These are phyloP conservation scores for peach (Prunus persica) DNA, from an alignment of 306 rosid species.

Conservation along the genomic window DNA sequence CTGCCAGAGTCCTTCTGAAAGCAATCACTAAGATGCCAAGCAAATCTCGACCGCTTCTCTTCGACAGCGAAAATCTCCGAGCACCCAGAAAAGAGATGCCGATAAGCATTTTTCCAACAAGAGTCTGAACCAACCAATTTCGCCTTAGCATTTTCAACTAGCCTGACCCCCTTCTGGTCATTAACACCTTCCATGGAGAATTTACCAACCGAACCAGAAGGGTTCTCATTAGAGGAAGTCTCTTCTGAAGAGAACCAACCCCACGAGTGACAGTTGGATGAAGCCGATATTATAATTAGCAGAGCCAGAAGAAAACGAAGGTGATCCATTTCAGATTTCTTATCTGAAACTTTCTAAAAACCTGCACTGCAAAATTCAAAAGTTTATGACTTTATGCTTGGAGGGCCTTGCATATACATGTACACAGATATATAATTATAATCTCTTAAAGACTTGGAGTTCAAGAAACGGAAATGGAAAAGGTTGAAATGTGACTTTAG, in stretches of 20 bases:
- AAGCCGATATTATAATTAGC: conserved; percentile 26
- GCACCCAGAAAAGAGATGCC: conserved; percentile 66
- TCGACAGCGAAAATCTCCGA: conserved; percentile 57
- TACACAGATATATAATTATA: too few species aligned
- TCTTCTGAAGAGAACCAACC: conserved; percentile 54
- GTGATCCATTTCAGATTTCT: conserved; percentile 32
- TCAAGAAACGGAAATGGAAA: conserved; percentile 26
- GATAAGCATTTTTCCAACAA: conserved; percentile 75
- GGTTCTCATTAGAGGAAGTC: conserved; percentile 21
- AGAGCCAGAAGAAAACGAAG: conserved; percentile 17
- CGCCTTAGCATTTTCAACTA: conserved; percentile 51
- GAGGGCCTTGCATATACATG: neutral
- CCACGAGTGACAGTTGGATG: conserved; percentile 48
- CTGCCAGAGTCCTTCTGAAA: conserved; percentile 82
- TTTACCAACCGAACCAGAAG: conserved; percentile 43
- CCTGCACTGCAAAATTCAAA: conserved; percentile 23
- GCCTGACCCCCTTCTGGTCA: conserved; percentile 47
- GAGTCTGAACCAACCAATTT: conserved; percentile 47
- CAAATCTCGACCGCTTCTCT: conserved; percentile 69
- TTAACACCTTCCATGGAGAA: conserved; percentile 54
- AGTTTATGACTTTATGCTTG: neutral
- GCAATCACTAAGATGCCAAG: conserved; percentile 91
- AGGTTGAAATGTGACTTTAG: neutral
- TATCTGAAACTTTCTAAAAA: neutral
- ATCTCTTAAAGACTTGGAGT: conserved; percentile 23